Conservation (phyloP, 768 basidiomycete species). For the Cyclocybe aegerita region DNA sequence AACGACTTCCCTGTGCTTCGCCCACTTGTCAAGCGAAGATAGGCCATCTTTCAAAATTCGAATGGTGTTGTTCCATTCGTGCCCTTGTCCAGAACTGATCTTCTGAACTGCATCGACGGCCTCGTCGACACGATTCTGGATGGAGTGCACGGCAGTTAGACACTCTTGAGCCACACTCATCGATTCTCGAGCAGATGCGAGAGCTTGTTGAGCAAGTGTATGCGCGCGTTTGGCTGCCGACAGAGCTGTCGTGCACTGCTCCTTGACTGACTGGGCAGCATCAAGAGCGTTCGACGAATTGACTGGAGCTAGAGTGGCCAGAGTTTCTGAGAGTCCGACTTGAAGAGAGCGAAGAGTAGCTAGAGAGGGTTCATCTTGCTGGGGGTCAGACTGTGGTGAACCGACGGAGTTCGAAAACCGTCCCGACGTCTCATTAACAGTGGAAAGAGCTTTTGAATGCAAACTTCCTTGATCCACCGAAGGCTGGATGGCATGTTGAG, state of each 20-base stretch:
- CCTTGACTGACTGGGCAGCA: conserved; percentile 22
- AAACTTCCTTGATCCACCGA: too few species aligned
- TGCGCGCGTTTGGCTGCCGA: conserved; percentile 25
- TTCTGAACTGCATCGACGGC: conserved; percentile 22
- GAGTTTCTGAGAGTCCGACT: conserved; percentile 15
- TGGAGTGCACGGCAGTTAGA: conserved; percentile 20
- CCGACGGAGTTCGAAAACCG: too few species aligned
- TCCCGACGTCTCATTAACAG: too few species aligned
- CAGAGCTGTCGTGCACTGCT: conserved; percentile 20
- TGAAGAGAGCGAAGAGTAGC: conserved; percentile 21
- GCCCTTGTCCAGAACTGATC: conserved; percentile 1
- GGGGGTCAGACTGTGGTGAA: neutral
- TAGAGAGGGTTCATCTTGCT: conserved; percentile 7
- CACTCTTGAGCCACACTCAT: conserved; percentile 25
- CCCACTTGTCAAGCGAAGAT: conserved; percentile 3
- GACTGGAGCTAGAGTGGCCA: conserved; percentile 20
- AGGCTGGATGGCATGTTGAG: too few species aligned
- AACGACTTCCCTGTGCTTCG: neutral
- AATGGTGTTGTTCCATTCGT: conserved; percentile 6
- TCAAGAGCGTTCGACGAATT: conserved; percentile 15
- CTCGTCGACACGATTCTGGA: conserved; percentile 20
- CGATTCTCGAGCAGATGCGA: conserved; percentile 25
- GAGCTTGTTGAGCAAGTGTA: conserved; percentile 28
- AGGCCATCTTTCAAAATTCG: conserved; percentile 7
- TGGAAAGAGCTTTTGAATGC: too few species aligned